phyloP scores from a whole-genome alignment of 208 protist genomes.

The Vickermania ingenoplastis region DNA sequence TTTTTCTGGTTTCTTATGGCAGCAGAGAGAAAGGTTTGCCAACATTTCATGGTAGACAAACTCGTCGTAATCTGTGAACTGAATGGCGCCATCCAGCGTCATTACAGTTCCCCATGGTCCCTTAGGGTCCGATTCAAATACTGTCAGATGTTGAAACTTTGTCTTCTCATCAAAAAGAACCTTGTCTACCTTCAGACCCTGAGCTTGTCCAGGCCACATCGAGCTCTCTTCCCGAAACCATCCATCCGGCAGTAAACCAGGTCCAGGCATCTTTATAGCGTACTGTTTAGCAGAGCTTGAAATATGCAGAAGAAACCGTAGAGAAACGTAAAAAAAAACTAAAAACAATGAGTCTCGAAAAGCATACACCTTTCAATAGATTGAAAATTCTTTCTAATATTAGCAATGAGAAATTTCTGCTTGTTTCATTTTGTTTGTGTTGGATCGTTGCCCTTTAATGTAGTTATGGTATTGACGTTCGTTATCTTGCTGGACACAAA shows the following conservation, averaged over 20 bases:
- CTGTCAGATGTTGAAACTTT: slow-evolving; percentile 80
- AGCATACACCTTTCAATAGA: background rate
- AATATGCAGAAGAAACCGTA: background rate
- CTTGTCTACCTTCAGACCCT: slow-evolving; percentile 81
- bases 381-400: background rate
- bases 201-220: slow-evolving; percentile 86
- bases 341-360: slow-evolving; percentile 5
- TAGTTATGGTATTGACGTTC: background rate
- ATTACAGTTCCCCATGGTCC: slow-evolving; percentile 94
- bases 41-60: slow-evolving; percentile 99
- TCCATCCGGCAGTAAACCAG: slow-evolving; percentile 64
- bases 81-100: slow-evolving; percentile 95
- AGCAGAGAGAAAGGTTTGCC: slow-evolving; percentile 88
- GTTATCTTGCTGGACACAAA: no score
- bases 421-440: background rate
- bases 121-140: slow-evolving; percentile 77
- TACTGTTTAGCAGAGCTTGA: background rate
- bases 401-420: background rate
- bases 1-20: slow-evolving; percentile 83
- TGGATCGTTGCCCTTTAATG: background rate
- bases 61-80: slow-evolving; percentile 96
- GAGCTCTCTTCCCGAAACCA: slow-evolving; percentile 87
- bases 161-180: slow-evolving; percentile 76
- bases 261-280: slow-evolving; percentile 35
- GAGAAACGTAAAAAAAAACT: slow-evolving; percentile 6